phyloP scores from a whole-genome alignment of 1,284 basidiomycete species.

The Naganishia albida region DNA sequence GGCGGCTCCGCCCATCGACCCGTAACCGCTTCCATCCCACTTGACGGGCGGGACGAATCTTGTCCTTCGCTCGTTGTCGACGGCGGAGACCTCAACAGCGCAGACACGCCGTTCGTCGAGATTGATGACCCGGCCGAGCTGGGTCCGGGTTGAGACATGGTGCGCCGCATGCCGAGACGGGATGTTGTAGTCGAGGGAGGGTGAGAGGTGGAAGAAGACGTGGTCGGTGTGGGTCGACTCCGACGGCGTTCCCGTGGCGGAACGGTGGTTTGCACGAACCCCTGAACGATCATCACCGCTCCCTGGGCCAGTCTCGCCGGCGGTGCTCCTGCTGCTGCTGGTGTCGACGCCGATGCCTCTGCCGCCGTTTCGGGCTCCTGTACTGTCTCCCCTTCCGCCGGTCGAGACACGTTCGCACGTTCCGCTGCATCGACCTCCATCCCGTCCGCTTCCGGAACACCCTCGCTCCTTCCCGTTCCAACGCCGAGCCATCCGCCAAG shows the following conservation, averaged over 20 bases:
- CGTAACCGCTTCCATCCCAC: background rate
- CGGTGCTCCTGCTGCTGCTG: background rate
- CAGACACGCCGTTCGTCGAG: background rate
- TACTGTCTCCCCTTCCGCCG: conserved; percentile 23
- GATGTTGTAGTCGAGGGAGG: background rate
- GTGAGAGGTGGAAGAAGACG: background rate
- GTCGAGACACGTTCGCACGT: conserved; percentile 6
- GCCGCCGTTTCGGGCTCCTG: background rate
- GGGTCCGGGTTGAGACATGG: conserved; percentile 6
- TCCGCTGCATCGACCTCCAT: conserved; percentile 25
- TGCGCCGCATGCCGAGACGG: background rate
- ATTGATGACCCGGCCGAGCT: background rate
- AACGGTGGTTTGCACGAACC: conserved; percentile 47
- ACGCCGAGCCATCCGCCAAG: conserved; percentile 20
- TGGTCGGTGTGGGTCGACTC: conserved; percentile 5
- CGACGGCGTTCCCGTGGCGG: conserved; percentile 14
- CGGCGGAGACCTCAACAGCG: background rate
- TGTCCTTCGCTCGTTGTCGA: background rate
- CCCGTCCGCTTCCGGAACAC: background rate
- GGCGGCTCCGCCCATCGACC: background rate
- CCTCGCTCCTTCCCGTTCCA: background rate
- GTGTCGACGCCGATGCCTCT: background rate
- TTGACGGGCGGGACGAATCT: too few species aligned
- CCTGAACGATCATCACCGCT: conserved; percentile 52
- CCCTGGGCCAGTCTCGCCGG: conserved; percentile 41